A percentile compares a stretch with the other conserved stretches of the same genome.
phyloP scores from a whole-genome alignment of 169 alveolate genomes.

The Eimeria tenella region DNA sequence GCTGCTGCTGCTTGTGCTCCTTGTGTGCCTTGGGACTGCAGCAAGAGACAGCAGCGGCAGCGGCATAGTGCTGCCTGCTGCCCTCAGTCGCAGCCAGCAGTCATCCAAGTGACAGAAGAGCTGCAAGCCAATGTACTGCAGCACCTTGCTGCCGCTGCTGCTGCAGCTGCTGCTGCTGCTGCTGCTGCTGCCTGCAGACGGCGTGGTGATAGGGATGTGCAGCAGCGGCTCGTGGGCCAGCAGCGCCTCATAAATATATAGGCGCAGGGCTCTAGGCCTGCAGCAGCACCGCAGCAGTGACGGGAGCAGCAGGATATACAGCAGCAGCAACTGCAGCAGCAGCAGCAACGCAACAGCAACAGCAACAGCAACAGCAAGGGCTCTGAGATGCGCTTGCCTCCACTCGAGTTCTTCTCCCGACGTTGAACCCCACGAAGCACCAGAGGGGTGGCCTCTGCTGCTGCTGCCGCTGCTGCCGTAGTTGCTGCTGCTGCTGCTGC shows the following conservation, averaged over 20 bases:
- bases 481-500: constrained; percentile 31
- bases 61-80: constrained; percentile 60
- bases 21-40: constrained; percentile 4
- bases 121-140: constrained; percentile 65
- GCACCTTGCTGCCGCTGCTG: constrained; percentile 25
- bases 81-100: constrained; percentile 69
- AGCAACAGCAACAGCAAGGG: neutral
- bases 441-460: constrained; percentile 13
- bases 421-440: neutral
- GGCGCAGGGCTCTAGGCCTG: constrained; percentile 25
- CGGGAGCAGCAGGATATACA: constrained; percentile 1
- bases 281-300: constrained; percentile 19
- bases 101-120: constrained; percentile 62
- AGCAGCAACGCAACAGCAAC: neutral
- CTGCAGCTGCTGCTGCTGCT: constrained; percentile 41
- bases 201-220: constrained; percentile 17
- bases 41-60: constrained; percentile 23
- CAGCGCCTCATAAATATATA: constrained; percentile 67
- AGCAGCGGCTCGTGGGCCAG: constrained; percentile 71
- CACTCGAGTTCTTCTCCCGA: neutral
- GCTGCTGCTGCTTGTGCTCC: constrained; percentile 22
- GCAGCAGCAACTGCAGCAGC: neutral
- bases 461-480: neutral
- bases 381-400: constrained; percentile 23
- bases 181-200: constrained; percentile 4